Evolutionary conservation across 768 basidiomycete genomes (phyloP), one percentile per base, ranked within the genome.

Genomic region (Phlegmacium glaucopus): DNA sequence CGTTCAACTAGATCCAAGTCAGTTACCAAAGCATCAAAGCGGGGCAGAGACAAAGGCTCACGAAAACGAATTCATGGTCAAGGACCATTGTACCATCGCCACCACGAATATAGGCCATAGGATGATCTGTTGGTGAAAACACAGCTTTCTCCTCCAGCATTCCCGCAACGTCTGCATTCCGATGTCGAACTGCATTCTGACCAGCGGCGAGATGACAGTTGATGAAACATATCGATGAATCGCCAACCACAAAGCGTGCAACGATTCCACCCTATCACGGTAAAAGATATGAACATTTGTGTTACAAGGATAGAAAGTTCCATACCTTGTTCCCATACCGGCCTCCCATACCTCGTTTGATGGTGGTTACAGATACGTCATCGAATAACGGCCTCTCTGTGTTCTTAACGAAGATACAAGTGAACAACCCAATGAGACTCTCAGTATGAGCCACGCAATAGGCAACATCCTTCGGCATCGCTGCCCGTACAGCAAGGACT

Each of bases 171-270:
- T 99, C 95, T 3, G 85, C 82, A 56, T 96, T 96, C 13, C 95
- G 78, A 51, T 87, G 76, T 1, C 87, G 78, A 13, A 87, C 78
- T 42, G 88, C 87, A 47, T 80, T 78, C 59, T 97, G 94, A 1
- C 95, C 95, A 6, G 92, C 91, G n/a, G 94, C 95, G 49, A 99
- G 78, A 74, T 99, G 95, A 54, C 90, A 93, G 67, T 99, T 99
- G 70, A 98, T 82, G 59, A 96, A 87, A 67, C 95, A 98, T 11
- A 97, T 62, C 0, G 91, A 94, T 1, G 94, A 88, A 63, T 97
- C 93, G 50, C 93, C 93, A 38, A 98, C 76, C 6, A 94, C 80
- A 51, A 96, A 83, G 15, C 94, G 82, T 3, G 88, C 80, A n/a
- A 94, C 79, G 52, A 96, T 94, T 0, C 86, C 94, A 8, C 94